Conservation (phyloP, 2,329 filamentous ascomycete species). For the Aspergillus tamarii region DNA sequence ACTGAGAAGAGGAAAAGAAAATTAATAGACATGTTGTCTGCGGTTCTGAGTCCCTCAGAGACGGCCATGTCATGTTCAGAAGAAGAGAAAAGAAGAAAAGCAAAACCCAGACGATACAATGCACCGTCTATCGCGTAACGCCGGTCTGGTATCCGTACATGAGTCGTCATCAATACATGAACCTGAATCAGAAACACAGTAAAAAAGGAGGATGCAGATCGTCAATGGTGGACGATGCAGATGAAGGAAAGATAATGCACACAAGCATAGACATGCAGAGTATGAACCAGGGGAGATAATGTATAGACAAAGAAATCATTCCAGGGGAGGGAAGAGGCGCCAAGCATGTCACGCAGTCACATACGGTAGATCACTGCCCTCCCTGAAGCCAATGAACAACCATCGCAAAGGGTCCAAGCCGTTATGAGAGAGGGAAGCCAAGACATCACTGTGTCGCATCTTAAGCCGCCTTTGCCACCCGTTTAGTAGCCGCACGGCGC, state of each 20-base stretch:
- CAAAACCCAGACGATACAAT: constrained; percentile 5
- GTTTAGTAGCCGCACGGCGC: constrained; percentile 36
- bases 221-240: background rate
- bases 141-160: constrained; percentile 1
- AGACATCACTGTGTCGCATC: constrained; percentile 16
- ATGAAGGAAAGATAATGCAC: background rate
- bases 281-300: background rate
- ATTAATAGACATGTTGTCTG: background rate
- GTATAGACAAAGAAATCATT: background rate
- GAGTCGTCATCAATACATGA: background rate
- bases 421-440: background rate
- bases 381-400: background rate
- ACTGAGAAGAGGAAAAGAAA: background rate
- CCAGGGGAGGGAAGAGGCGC: background rate
- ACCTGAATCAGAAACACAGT: background rate
- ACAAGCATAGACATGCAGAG: background rate
- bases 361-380: background rate
- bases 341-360: background rate
- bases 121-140: constrained; percentile 1
- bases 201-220: background rate
- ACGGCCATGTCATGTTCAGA: background rate
- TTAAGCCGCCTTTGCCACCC: constrained; percentile 21
- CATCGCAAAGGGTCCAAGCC: background rate
- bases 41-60: background rate
- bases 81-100: background rate